phyloP scores from a whole-genome alignment of 2,329 filamentous ascomycete species.

The Penicillium thymicola region DNA sequence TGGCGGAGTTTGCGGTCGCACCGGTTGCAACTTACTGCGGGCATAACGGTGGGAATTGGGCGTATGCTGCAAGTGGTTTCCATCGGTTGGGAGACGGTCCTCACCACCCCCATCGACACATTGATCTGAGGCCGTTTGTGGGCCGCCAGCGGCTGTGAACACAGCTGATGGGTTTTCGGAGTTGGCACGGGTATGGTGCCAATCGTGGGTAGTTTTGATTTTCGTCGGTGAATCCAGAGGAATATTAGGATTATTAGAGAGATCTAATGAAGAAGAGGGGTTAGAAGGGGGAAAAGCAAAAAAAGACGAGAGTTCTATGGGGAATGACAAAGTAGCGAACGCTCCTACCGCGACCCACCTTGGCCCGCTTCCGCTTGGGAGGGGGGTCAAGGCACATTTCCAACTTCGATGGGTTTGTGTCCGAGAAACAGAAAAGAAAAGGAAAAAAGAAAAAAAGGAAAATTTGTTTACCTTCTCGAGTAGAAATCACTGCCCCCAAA shows the following conservation, averaged over 20 bases:
- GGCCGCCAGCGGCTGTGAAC: slow-evolving; percentile 46
- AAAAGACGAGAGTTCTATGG: slow-evolving; percentile 12
- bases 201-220: slow-evolving; percentile 63
- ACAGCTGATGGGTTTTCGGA: slow-evolving; percentile 61
- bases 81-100: slow-evolving; percentile 32
- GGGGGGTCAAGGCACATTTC: slow-evolving; percentile 19
- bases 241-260: slow-evolving; percentile 8
- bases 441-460: background rate
- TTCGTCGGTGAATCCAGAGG: slow-evolving; percentile 45
- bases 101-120: slow-evolving; percentile 35
- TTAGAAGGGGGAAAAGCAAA: slow-evolving; percentile 7
- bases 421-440: background rate
- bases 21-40: slow-evolving; percentile 48
- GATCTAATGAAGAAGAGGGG: background rate
- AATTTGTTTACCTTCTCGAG: slow-evolving; percentile 62
- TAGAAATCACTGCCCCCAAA: slow-evolving; percentile 66
- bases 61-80: slow-evolving; percentile 32
- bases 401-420: slow-evolving; percentile 1
- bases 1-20: slow-evolving; percentile 47
- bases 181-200: slow-evolving; percentile 66
- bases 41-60: slow-evolving; percentile 45
- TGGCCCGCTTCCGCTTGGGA: slow-evolving; percentile 17
- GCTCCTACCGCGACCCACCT: slow-evolving; percentile 30
- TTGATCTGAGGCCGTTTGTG: slow-evolving; percentile 34
- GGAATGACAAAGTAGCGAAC: slow-evolving; percentile 26